phyloP scores from a whole-genome alignment of 139 green algal genomes.

The Mychonastes homosphaera region DNA sequence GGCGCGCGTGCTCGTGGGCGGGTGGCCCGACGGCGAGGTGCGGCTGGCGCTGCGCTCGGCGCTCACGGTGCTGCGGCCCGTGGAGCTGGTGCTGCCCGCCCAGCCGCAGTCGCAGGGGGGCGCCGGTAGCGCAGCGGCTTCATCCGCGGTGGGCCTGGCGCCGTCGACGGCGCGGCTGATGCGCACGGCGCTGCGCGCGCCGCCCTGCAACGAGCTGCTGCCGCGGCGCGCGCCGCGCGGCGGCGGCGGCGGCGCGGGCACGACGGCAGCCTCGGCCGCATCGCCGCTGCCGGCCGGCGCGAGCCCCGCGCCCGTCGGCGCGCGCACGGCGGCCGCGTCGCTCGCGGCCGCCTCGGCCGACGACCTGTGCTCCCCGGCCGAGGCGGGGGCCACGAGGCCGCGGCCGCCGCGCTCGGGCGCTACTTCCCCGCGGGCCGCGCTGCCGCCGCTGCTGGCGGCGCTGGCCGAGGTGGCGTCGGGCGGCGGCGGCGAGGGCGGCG shows the following conservation, averaged over 20 bases:
- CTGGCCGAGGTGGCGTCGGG: constrained; percentile 10
- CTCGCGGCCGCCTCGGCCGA: no score
- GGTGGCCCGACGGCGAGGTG: constrained; percentile 55
- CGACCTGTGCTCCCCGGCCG: no score
- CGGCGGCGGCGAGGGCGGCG: neutral
- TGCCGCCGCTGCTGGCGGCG: constrained; percentile 9
- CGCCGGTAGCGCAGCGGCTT: no score
- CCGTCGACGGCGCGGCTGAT: constrained; percentile 30
- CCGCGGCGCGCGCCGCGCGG: no score
- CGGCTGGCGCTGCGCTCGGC: constrained; percentile 56
- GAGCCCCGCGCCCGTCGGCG: no score
- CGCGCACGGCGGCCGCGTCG: no score
- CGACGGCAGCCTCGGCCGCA: constrained; percentile 3
- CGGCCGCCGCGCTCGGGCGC: no score
- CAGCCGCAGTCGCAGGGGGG: neutral
- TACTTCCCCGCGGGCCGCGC: no score
- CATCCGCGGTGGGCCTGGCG: neutral
- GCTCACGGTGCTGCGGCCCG: constrained; percentile 59
- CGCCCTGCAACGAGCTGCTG: constrained; percentile 30
- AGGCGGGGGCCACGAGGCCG: no score
- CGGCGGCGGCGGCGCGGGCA: constrained; percentile 6
- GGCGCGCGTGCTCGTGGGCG: constrained; percentile 27
- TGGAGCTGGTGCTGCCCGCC: constrained; percentile 67
- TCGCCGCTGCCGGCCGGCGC: neutral
- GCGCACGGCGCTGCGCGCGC: constrained; percentile 19